Percentiles rank a stretch among this genome's conserved stretches.
Conservation (phyloP, 176 grass and related monocot species). For the Alopecurus myosuroides region DNA sequence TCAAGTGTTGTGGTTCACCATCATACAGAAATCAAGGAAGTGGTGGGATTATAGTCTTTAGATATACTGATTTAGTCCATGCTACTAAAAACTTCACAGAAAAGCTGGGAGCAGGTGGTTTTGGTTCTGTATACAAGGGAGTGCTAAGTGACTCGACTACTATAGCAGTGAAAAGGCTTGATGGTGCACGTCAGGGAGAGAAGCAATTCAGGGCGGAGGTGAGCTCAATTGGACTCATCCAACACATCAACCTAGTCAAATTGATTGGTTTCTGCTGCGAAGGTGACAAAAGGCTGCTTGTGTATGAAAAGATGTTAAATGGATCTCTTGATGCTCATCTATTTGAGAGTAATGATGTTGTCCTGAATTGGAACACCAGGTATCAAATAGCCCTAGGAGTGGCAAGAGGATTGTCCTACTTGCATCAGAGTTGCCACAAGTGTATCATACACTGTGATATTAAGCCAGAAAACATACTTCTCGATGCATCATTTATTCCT, state of each 20-base stretch:
- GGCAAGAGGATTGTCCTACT: slow-evolving; percentile 51
- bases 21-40: slow-evolving; percentile 11
- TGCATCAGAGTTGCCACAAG: slow-evolving; percentile 46
- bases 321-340: slow-evolving; percentile 46
- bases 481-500: slow-evolving; percentile 34
- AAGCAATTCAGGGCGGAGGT: slow-evolving; percentile 53
- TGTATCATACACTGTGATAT: slow-evolving; percentile 66
- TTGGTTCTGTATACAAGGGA: slow-evolving; percentile 47
- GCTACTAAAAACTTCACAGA: slow-evolving; percentile 37
- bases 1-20: background rate
- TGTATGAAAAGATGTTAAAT: slow-evolving; percentile 53
- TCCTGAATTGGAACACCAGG: slow-evolving; percentile 29
- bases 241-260: slow-evolving; percentile 47
- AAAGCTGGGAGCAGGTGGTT: slow-evolving; percentile 46
- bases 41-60: background rate
- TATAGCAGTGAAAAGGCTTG: slow-evolving; percentile 50
- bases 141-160: slow-evolving; percentile 13
- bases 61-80: background rate
- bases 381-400: slow-evolving; percentile 32
- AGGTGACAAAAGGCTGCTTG: slow-evolving; percentile 34
- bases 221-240: slow-evolving; percentile 50
- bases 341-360: slow-evolving; percentile 14
- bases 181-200: slow-evolving; percentile 26
- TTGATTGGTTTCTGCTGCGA: slow-evolving; percentile 49
- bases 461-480: slow-evolving; percentile 46